phyloP scores from a whole-genome alignment of 2,329 filamentous ascomycete genomes.

The Clonostachys chloroleuca region DNA sequence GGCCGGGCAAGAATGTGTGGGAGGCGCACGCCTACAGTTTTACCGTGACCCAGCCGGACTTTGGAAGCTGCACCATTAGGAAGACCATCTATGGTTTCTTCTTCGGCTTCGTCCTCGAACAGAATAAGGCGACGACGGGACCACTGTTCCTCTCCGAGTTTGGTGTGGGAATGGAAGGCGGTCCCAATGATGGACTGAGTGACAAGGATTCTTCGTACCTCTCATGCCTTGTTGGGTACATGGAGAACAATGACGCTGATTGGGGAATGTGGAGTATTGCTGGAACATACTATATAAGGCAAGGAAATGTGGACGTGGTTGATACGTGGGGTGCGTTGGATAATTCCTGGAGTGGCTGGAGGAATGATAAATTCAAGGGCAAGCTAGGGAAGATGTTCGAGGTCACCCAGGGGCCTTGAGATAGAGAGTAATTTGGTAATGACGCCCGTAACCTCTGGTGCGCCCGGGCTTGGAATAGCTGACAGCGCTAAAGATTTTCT shows the following conservation, averaged over 20 bases:
- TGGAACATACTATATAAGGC: constrained; percentile 54
- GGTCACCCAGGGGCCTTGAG: constrained; percentile 26
- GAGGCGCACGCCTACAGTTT: constrained; percentile 56
- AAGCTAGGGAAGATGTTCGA: constrained; percentile 31
- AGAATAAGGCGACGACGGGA: constrained; percentile 40
- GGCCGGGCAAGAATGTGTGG: constrained; percentile 51
- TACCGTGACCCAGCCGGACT: constrained; percentile 40
- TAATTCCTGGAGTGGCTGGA: constrained; percentile 30
- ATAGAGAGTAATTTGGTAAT: neutral
- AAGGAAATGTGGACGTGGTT: constrained; percentile 41
- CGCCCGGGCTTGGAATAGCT: too few species aligned
- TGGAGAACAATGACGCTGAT: constrained; percentile 51
- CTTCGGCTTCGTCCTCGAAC: constrained; percentile 46
- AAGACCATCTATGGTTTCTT: constrained; percentile 38
- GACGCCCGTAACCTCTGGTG: neutral
- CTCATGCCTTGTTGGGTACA: constrained; percentile 45
- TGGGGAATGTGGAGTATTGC: constrained; percentile 56
- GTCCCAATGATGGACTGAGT: constrained; percentile 32
- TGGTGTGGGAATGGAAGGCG: constrained; percentile 44
- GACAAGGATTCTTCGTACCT: constrained; percentile 42
- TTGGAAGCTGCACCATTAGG: constrained; percentile 35
- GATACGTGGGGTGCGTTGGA: constrained; percentile 49
- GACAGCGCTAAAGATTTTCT: neutral
- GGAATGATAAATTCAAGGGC: constrained; percentile 25
- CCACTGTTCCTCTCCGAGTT: constrained; percentile 57